Base-by-base conservation (phyloP, 352 stramenopile genomes). In the Phytopythium vexans region DNA sequence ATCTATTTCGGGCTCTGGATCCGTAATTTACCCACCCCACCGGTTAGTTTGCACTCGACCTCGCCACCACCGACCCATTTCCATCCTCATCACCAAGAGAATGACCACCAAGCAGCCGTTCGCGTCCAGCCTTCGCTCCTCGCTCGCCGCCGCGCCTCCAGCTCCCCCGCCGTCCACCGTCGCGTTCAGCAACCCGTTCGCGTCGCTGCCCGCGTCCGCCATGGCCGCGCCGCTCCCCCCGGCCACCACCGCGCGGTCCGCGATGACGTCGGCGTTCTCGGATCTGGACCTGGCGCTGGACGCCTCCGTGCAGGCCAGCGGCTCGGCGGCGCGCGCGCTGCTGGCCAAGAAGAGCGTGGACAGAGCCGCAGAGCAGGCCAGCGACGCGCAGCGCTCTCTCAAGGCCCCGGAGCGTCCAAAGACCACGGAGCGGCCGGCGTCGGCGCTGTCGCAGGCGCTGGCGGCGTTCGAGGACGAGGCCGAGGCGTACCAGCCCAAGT, bases 371-470 rank as follows among this genome's bases (percentile, higher is more conserved):
- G 74, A 83, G 50, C 58, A 72, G 39, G 54, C 59, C 8, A 49
- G 49, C 3, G 49, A 64, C 32, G 68, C 64, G 2, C 48, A 53
- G 10, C 50, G 71, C 6, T 60, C 56, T 3, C 54, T 60, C n/a
- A 70, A 72, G 32, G 47, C 44, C 2, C 49, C 58, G 9, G 42
- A 47, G 32, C 11, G 47, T 27, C 10, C 45, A 27, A 35, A 67
- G 42, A 41, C 54, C 7, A 49, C 64, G 47, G 55, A 76, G 6
- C 41, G 60, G 38, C 64, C 68, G 1, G 47, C 74, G 38, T 75
- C 75, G 1, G 80, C 77, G 38, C 63, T 90, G 44, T 72, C 63
- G 49, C 80, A 90, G 54, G 77, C 80, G 3, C 52, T 90, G n/a
- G 73, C 70, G 12, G 54, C 73, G 21, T 90, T 90, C 48, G 75